phyloP scores from a whole-genome alignment of 2,329 filamentous ascomycete species.

The Scleromitrula shiraiana region DNA sequence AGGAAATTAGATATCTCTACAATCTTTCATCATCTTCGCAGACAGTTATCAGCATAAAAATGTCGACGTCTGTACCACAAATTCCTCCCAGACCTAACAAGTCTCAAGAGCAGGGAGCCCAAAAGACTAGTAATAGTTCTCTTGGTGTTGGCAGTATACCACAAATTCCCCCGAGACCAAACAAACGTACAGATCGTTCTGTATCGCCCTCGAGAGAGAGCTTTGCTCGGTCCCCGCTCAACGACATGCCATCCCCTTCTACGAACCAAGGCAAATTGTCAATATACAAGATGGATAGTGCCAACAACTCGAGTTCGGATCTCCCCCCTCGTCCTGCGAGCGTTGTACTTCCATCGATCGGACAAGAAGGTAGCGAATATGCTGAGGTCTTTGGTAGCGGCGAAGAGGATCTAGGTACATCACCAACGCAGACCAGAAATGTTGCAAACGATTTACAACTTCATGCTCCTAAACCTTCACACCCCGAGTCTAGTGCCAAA shows the following conservation, averaged over 20 bases:
- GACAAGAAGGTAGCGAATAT: conserved; percentile 87
- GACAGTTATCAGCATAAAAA: not conserved
- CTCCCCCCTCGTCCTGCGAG: conserved; percentile 60
- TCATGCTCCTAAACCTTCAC: conserved; percentile 79
- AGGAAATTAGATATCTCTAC: conserved; percentile 7
- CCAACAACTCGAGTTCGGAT: conserved; percentile 33
- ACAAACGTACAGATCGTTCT: conserved; percentile 60
- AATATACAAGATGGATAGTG: conserved; percentile 32
- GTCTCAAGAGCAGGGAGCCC: conserved; percentile 35
- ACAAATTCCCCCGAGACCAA: conserved; percentile 70
- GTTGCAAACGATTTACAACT: conserved; percentile 76
- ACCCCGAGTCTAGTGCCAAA: conserved; percentile 74
- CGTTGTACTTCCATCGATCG: conserved; percentile 73
- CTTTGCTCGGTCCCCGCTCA: conserved; percentile 80
- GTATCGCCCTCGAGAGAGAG: conserved; percentile 68
- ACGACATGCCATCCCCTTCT: conserved; percentile 54
- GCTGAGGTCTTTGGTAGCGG: conserved; percentile 49
- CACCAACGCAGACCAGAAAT: conserved; percentile 67
- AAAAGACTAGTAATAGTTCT: conserved; percentile 30
- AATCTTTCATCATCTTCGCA: conserved; percentile 5
- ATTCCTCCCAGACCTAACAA: conserved; percentile 57
- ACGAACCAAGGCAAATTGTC: conserved; percentile 30
- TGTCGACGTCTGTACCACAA: conserved; percentile 31
- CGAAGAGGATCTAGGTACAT: conserved; percentile 39
- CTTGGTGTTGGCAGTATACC: conserved; percentile 47